These are phyloP conservation scores for Gynandropsis gynandra DNA, from an alignment of 345 rosid species.

Conservation along the genomic window DNA sequence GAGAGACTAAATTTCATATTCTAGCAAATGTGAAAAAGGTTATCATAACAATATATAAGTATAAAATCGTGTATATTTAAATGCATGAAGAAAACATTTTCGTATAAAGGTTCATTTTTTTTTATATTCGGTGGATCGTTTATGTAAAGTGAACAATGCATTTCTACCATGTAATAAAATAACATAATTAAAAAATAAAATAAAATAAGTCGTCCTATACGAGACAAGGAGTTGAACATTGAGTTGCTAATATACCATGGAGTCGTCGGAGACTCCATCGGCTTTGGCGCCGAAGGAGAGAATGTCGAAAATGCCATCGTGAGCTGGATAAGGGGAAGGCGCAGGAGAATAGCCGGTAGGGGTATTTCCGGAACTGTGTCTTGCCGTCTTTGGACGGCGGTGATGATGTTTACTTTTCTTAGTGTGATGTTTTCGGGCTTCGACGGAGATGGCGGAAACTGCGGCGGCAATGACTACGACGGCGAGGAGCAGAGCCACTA, in stretches of 20 bases:
- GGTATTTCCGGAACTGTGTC: conserved; percentile 8
- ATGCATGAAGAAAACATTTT: no score
- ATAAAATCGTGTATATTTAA: no score
- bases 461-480: conserved; percentile 19
- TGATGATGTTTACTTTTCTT: conserved; percentile 25
- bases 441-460: conserved; percentile 28
- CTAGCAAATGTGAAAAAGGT: no score
- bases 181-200: no score
- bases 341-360: conserved; percentile 18
- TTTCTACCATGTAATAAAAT: no score
- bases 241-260: conserved; percentile 19
- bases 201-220: no score
- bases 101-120: no score
- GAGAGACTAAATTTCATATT: no score
- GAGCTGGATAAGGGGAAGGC: conserved; percentile 13
- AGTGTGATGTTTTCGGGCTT: conserved; percentile 24
- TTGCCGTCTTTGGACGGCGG: conserved; percentile 10
- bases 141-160: no score
- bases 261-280: conserved; percentile 30
- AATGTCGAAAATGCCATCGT: conserved; percentile 22
- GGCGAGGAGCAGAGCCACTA: conserved; percentile 22
- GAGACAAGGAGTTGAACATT: not conserved
- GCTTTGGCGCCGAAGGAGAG: conserved; percentile 28
- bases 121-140: no score
- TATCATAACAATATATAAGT: no score